These are phyloP conservation scores for Rhynchosporium graminicola DNA, from an alignment of 2,329 filamentous ascomycete species.

Conservation along the genomic window DNA sequence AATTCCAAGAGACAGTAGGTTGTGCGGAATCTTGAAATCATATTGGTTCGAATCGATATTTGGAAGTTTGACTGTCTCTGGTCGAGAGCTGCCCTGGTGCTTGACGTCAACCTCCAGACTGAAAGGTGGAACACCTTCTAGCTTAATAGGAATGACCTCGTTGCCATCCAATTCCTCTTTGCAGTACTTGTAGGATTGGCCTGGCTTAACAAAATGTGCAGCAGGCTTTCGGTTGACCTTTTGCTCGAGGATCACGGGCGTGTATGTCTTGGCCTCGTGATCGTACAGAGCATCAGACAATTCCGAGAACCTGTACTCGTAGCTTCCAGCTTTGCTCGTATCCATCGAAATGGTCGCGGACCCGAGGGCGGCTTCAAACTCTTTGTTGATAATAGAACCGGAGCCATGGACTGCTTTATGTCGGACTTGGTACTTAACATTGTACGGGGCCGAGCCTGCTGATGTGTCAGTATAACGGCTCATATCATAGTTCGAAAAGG, in stretches of 20 bases:
- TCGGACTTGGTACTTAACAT: slow-evolving; percentile 77
- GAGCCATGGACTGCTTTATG: slow-evolving; percentile 69
- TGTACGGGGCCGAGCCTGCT: slow-evolving; percentile 75
- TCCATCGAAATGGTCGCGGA: slow-evolving; percentile 83
- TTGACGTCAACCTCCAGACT: slow-evolving; percentile 90
- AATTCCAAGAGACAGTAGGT: slow-evolving; percentile 82
- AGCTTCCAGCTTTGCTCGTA: slow-evolving; percentile 77
- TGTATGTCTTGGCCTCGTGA: slow-evolving; percentile 64
- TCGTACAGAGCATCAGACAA: slow-evolving; percentile 87
- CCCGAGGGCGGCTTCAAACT: slow-evolving; percentile 74
- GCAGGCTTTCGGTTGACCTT: slow-evolving; percentile 81
- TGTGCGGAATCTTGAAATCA: slow-evolving; percentile 80
- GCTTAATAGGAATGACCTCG: slow-evolving; percentile 82
- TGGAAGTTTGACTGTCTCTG: slow-evolving; percentile 79
- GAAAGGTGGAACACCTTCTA: slow-evolving; percentile 85
- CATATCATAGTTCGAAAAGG: neutral
- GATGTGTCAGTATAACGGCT: slow-evolving; percentile 18
- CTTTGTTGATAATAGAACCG: slow-evolving; percentile 64
- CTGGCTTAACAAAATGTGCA: slow-evolving; percentile 79
- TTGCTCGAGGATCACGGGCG: slow-evolving; percentile 73
- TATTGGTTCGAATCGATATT: slow-evolving; percentile 75
- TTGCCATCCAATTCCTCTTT: slow-evolving; percentile 79
- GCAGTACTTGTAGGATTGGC: slow-evolving; percentile 95
- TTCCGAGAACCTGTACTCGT: slow-evolving; percentile 82
- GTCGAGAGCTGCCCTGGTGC: slow-evolving; percentile 77